A percentile compares a stretch with the other conserved stretches of the same genome.
Evolutionary conservation across 106 monocot species (phyloP).

Genomic region (Cymbidium sinense): DNA sequence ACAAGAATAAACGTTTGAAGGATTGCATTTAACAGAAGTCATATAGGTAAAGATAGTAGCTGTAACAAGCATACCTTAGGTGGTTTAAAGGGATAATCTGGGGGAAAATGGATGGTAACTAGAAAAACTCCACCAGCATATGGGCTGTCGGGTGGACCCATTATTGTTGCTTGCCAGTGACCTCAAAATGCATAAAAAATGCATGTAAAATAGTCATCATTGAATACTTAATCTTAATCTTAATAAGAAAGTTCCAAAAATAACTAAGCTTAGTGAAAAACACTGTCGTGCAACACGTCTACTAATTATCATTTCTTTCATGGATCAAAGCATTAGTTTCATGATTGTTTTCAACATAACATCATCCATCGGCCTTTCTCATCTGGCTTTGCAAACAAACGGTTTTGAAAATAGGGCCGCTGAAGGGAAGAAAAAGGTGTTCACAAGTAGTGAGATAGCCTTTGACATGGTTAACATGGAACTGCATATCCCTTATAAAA

Average conservation of each 20-base stretch:
- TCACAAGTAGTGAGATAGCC: too few relatives aligned
- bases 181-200: conserved; percentile 12
- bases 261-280: neutral
- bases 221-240: neutral
- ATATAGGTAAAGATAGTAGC: too few relatives aligned
- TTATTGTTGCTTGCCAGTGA: conserved; percentile 42
- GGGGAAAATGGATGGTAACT: conserved; percentile 33
- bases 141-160: conserved; percentile 27
- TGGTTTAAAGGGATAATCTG: conserved; percentile 31
- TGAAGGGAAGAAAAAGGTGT: too few relatives aligned
- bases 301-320: too few relatives aligned
- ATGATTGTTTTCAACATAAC: too few relatives aligned
- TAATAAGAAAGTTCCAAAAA: neutral
- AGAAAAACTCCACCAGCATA: conserved; percentile 26
- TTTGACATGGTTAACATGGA: neutral
- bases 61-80: conserved; percentile 17
- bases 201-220: neutral
- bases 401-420: too few relatives aligned
- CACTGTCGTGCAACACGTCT: too few relatives aligned
- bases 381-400: too few relatives aligned
- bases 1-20: neutral
- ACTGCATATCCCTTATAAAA: neutral
- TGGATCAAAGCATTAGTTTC: too few relatives aligned
- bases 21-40: neutral
- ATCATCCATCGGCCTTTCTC: too few relatives aligned